A percentile compares a stretch with the other conserved stretches of the same genome.
Conservation (phyloP, 2,329 filamentous ascomycete species). For the Balansia obtecta region DNA sequence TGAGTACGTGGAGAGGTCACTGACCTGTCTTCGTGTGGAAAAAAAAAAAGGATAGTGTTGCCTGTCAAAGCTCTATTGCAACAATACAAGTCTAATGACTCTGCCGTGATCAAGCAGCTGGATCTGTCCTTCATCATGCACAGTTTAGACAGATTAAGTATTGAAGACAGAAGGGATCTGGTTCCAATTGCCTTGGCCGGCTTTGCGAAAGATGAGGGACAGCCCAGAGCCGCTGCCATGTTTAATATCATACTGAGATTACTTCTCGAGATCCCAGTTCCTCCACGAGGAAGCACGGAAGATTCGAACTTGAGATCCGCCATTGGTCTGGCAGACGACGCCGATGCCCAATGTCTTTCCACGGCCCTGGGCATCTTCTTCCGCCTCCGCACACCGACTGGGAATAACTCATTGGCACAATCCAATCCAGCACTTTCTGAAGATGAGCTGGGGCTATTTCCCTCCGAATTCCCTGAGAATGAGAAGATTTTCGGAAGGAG, state of each 20-base stretch:
- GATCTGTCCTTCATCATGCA: constrained; percentile 85
- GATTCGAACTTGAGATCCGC: constrained; percentile 54
- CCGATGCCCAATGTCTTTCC: constrained; percentile 64
- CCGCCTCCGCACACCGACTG: constrained; percentile 21
- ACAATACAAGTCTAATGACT: constrained; percentile 72
- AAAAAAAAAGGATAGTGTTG: constrained; percentile 48
- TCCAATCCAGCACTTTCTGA: constrained; percentile 22
- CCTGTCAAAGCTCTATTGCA: constrained; percentile 75
- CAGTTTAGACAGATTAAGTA: constrained; percentile 43
- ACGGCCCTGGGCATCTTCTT: constrained; percentile 67
- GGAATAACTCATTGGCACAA: constrained; percentile 16
- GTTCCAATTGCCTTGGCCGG: constrained; percentile 41
- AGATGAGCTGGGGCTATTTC: constrained; percentile 19
- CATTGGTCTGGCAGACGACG: constrained; percentile 51
- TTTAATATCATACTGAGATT: constrained; percentile 77
- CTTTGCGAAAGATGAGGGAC: constrained; percentile 19
- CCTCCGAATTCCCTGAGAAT: constrained; percentile 36
- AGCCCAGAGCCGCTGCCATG: constrained; percentile 38
- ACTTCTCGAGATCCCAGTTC: constrained; percentile 58
- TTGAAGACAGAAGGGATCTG: constrained; percentile 54
- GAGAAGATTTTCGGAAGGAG: constrained; percentile 39
- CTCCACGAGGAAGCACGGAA: constrained; percentile 65
- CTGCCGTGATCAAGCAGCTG: constrained; percentile 70
- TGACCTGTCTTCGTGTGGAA: background rate
- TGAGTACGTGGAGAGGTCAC: background rate